Percentiles rank a stretch among this genome's conserved stretches.
Conservation (phyloP, 306 rosid genomes). For the Castanopsis chinensis region DNA sequence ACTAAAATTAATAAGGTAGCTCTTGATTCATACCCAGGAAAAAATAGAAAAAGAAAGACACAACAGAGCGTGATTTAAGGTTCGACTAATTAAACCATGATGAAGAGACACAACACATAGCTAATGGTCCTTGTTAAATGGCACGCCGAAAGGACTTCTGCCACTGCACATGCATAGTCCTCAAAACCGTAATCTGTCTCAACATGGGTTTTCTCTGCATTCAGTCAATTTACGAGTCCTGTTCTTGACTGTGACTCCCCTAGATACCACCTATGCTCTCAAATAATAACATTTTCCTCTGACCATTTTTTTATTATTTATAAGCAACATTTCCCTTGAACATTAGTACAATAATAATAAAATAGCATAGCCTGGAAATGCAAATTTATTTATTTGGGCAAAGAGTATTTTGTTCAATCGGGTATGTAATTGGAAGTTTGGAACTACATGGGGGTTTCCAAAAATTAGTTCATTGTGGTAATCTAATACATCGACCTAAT, state of each 20-base stretch:
- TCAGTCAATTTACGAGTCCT: background rate
- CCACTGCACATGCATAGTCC: background rate
- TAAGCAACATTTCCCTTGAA: background rate
- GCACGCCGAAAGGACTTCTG: constrained; percentile 6
- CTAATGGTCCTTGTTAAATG: constrained; percentile 11
- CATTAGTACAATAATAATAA: too few relatives aligned
- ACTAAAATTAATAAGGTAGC: too few relatives aligned
- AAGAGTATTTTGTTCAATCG: too few relatives aligned
- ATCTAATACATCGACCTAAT: too few relatives aligned
- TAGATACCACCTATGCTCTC: constrained; percentile 22
- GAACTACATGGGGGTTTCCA: too few relatives aligned
- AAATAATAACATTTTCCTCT: too few relatives aligned
- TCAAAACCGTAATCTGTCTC: background rate
- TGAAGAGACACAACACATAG: background rate
- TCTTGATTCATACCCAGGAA: too few relatives aligned
- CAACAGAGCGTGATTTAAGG: constrained; percentile 7
- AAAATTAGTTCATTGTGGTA: too few relatives aligned
- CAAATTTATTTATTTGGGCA: background rate
- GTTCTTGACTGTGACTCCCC: constrained; percentile 34
- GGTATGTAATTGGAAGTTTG: too few relatives aligned
- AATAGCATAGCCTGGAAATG: background rate
- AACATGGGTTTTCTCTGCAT: background rate
- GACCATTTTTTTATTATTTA: too few relatives aligned
- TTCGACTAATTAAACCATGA: background rate
- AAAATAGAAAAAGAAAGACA: background rate